Evolutionary conservation across 352 stramenopile species (phyloP), one percentile per base, ranked within the genome.

Genomic region (Phytophthora quininea): DNA sequence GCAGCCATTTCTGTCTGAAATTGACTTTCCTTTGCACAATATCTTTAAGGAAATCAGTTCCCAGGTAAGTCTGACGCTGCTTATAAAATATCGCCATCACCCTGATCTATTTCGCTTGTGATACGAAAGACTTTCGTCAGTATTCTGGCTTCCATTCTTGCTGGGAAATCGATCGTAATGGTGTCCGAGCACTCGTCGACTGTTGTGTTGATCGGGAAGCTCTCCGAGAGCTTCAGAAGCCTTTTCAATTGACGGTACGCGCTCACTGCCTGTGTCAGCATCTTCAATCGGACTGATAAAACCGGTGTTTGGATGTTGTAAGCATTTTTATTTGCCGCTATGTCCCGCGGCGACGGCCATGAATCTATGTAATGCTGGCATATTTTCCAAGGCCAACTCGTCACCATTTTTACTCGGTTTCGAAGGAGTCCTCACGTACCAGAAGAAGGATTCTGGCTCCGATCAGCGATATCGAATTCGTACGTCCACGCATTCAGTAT

Each of bases 391-490:
- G 5, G 53, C 60, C 10, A 61, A 45, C 29, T 54, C 50, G 1
- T 65, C 58, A 15, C 79, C 81, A 3, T 91, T 86, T 50, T 59
- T 90, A 24, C 40, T 93, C 49, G 85, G 82, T 5, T 74, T 80
- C 30, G 78, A 88, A 73, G 83, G 72, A n/a, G 45, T 68, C 4
- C 62, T 91, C 29, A 50, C 62, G 4, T 70, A 82, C 40, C 77
- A 82, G 50, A 90, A 88, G 15, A 79, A 80, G 24, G 82, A 91
- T 27, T 66, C 60, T 14, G 40, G 54, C 0, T 62, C 62, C 8
- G 79, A 86, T n/a, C 78, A 84, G 30, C 74, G 78, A n/a, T 79
- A 90, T 54, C 76, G 76, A 51, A 90, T 93, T 19, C 71, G 84
- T 93, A 64, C 35, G 77, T 69, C 14, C 37, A 38, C 37, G 4